Conservation (phyloP, 495 filamentous ascomycete species). For the Neurospora sp. region DNA sequence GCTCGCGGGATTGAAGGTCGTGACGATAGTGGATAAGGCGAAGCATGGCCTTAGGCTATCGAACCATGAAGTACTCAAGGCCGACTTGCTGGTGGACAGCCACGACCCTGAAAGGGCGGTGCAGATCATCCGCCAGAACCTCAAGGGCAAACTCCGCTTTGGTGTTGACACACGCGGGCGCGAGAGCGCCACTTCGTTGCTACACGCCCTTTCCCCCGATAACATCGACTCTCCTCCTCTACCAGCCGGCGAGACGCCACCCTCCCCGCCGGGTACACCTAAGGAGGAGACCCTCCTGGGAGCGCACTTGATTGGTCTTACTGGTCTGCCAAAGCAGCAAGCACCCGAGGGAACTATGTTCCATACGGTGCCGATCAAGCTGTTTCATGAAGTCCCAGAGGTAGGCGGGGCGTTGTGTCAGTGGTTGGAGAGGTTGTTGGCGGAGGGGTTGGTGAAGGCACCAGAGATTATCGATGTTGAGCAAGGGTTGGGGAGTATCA, state of each 20-base stretch:
- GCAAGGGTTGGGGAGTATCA: constrained; percentile 51
- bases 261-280: constrained; percentile 16
- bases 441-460: constrained; percentile 33
- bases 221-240: neutral
- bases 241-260: constrained; percentile 1
- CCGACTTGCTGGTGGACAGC: constrained; percentile 52
- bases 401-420: constrained; percentile 46
- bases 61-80: constrained; percentile 31
- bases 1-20: constrained; percentile 45
- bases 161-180: constrained; percentile 52
- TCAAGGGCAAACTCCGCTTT: constrained; percentile 46
- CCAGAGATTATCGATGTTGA: constrained; percentile 50
- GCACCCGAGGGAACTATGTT: constrained; percentile 29
- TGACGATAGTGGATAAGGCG: constrained; percentile 50
- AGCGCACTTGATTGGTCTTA: constrained; percentile 51
- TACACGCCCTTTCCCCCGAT: constrained; percentile 32
- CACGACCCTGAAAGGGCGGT: constrained; percentile 49
- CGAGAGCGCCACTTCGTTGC: constrained; percentile 43
- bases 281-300: constrained; percentile 14
- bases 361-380: constrained; percentile 58
- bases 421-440: constrained; percentile 52
- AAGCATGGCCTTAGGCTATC: constrained; percentile 48
- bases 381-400: constrained; percentile 50
- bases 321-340: constrained; percentile 47
- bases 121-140: constrained; percentile 47